These are phyloP conservation scores for Podospora appendiculata DNA, from an alignment of 495 filamentous ascomycete genomes.

Conservation along the genomic window DNA sequence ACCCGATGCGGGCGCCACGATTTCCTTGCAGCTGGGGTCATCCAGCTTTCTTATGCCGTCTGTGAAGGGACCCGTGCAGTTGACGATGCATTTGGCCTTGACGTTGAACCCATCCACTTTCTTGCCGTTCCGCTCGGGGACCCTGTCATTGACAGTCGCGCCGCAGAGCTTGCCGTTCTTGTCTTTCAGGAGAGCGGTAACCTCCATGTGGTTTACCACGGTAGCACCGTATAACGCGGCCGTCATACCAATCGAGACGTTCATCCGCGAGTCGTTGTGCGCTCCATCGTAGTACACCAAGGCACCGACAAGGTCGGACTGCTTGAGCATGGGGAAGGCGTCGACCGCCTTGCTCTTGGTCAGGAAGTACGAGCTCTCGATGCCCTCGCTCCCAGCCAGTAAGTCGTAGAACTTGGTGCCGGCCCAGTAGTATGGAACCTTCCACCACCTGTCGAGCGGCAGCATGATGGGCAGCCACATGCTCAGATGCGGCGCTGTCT, in stretches of 20 bases:
- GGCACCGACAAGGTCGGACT: conserved; percentile 75
- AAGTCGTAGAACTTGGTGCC: conserved; percentile 95
- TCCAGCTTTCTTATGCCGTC: conserved; percentile 93
- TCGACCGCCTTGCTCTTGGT: conserved; percentile 91
- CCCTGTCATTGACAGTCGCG: conserved; percentile 67
- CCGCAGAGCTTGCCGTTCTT: conserved; percentile 70
- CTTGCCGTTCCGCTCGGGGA: conserved; percentile 48
- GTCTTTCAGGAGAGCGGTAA: conserved; percentile 77
- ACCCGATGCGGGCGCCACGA: conserved; percentile 88
- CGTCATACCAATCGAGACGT: conserved; percentile 92
- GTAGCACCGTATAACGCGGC: conserved; percentile 90
- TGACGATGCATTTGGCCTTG: conserved; percentile 85
- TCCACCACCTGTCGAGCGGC: conserved; percentile 92
- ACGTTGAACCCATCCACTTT: conserved; percentile 58
- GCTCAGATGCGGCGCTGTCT: conserved; percentile 92
- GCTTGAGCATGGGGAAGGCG: conserved; percentile 95
- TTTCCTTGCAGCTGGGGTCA: conserved; percentile 61
- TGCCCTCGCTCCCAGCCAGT: conserved; percentile 88
- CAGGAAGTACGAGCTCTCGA: conserved; percentile 95
- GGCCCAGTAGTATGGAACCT: conserved; percentile 94
- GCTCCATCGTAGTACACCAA: conserved; percentile 98
- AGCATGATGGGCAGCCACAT: conserved; percentile 97
- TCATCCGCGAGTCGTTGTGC: conserved; percentile 98
- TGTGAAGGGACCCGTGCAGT: conserved; percentile 94
- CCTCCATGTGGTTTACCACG: conserved; percentile 88